Conservation (phyloP, 805 yeast genomes). For the Yamadazyma olivae region DNA sequence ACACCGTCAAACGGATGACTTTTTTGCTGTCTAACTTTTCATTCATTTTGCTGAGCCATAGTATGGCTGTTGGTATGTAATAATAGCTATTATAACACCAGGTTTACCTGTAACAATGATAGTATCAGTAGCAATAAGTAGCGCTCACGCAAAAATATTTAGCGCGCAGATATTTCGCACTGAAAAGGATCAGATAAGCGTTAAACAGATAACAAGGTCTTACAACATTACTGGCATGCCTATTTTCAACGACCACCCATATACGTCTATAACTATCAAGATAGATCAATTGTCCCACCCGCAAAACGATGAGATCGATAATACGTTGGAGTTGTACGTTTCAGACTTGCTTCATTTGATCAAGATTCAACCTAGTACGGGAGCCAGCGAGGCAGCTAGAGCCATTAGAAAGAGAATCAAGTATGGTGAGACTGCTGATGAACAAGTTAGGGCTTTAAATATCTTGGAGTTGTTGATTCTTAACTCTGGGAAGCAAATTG, state of each 20-base stretch:
- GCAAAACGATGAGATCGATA: conserved; percentile 38
- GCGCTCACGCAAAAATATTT: too few relatives aligned
- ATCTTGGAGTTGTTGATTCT: conserved; percentile 37
- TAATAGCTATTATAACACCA: too few relatives aligned
- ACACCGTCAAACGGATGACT: neutral
- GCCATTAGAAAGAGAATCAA: conserved; percentile 86
- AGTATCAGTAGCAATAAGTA: too few relatives aligned
- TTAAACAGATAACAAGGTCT: too few relatives aligned
- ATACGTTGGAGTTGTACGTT: conserved; percentile 43
- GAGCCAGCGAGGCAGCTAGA: conserved; percentile 77
- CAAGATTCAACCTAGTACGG: conserved; percentile 30
- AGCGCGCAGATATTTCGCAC: too few relatives aligned
- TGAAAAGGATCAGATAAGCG: too few relatives aligned
- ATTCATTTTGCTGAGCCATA: neutral
- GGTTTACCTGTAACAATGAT: too few relatives aligned
- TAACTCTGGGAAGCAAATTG: conserved; percentile 43
- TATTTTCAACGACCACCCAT: conserved; percentile 49
- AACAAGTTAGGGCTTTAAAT: conserved; percentile 63
- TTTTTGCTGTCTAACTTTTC: neutral
- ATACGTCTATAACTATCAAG: conserved; percentile 66
- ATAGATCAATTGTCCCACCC: conserved; percentile 51
- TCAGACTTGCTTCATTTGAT: conserved; percentile 57
- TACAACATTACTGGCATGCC: too few relatives aligned
- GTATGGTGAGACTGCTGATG: conserved; percentile 61
- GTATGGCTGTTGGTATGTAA: too few relatives aligned